Base-by-base conservation (phyloP, 208 protist species). In the Trypanosoma rangeli region DNA sequence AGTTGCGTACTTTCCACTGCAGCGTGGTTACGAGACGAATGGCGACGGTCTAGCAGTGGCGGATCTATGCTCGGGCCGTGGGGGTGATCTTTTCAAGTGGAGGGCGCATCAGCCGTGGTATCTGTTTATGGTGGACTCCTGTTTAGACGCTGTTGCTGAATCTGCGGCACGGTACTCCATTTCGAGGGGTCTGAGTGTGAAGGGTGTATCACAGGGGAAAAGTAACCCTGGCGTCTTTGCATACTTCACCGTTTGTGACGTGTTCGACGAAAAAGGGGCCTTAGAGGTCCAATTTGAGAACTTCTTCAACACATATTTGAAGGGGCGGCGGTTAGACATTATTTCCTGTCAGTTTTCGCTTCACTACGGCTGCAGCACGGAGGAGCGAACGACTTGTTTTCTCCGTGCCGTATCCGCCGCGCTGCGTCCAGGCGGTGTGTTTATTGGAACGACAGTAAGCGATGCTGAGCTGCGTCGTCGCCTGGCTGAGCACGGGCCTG, bases 321-420 rank as follows among this genome's bases (percentile, higher is more conserved):
- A 61, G 37, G 62, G 60, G 15, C 62, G 46, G 9, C 58, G 68
- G 15, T 83, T 87, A 37, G 74, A 89, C 54, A 59, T 94, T 56
- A 65, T 76, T 37, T 92, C 89, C 20, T 94, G 89, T 49, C 89
- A 94, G 64, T 94, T 94, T 76, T 90, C 89, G 24, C 75, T 94
- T 68, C 89, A 94, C 80, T 92, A 92, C 73, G 86, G 84, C 18
- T 94, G 80, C 62, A 69, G 59, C 16, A 78, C 76, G 0, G 69
- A 73, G 57, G 69, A 81, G 33, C 53, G 76, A 50, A 57, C 90
- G 1, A 52, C 35, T 31, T 76, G 54, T 49, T 92, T 94, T 67
- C 60, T 94, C 7, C 53, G 60, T n/a, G 65, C 74, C 35, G 69
- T 94, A 26, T 65, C 86, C 1, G 49, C 56, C 15, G 46, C 76